Percentiles rank a stretch among this genome's conserved stretches.
These are phyloP conservation scores for Pseudocercospora cruenta DNA, from an alignment of 2,329 filamentous ascomycete genomes.

Conservation along the genomic window DNA sequence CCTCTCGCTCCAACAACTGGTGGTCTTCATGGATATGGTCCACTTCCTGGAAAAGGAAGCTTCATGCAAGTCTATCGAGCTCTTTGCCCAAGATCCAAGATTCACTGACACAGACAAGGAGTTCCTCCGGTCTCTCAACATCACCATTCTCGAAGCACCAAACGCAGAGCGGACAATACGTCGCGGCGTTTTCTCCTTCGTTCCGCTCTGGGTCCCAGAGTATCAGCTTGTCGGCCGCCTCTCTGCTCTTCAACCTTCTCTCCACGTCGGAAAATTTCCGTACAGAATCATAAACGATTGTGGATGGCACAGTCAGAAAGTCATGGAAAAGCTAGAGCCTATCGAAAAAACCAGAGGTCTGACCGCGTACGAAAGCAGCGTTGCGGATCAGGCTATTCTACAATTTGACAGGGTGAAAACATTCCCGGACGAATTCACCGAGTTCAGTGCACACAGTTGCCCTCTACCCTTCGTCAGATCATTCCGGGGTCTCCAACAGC, in stretches of 20 bases:
- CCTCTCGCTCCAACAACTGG: background rate
- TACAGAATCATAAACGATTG: background rate
- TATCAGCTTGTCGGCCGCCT: background rate
- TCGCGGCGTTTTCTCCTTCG: background rate
- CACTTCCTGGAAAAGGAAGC: background rate
- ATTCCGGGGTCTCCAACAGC: background rate
- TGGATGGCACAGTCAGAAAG: fast-evolving
- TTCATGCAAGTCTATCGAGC: background rate
- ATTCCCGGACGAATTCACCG: background rate
- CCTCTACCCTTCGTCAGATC: too few relatives aligned
- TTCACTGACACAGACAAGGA: background rate
- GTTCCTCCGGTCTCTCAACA: background rate
- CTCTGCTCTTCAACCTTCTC: background rate
- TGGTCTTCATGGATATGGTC: background rate
- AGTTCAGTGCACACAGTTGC: background rate
- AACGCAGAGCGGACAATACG: background rate
- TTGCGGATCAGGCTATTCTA: background rate
- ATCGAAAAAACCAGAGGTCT: background rate
- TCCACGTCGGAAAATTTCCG: background rate
- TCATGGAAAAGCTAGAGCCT: background rate
- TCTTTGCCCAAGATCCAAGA: background rate
- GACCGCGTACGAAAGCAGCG: background rate
- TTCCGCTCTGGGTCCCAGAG: background rate
- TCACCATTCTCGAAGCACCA: background rate
- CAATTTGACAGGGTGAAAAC: background rate